Percentiles rank a stretch among this genome's conserved stretches.
Conservation (phyloP, 495 filamentous ascomycete genomes). For the Letharia columbiana region DNA sequence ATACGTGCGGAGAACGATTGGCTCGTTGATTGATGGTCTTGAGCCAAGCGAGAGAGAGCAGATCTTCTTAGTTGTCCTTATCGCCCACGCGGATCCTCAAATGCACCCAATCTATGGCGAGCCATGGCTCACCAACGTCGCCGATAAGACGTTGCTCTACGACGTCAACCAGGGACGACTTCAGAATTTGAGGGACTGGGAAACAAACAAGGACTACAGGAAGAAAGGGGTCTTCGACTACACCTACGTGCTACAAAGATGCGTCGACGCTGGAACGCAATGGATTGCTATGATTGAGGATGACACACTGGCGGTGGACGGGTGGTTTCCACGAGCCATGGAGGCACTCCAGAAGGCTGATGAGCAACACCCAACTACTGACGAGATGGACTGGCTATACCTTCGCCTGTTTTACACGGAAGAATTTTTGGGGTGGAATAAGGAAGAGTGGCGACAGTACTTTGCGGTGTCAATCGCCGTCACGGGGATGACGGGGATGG, state of each 20-base stretch:
- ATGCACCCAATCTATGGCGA: conserved; percentile 43
- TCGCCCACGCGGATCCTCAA: conserved; percentile 41
- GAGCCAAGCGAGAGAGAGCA: conserved; percentile 37
- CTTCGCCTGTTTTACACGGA: conserved; percentile 53
- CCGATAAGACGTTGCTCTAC: conserved; percentile 39
- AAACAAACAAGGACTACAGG: conserved; percentile 28
- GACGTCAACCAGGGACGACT: conserved; percentile 22
- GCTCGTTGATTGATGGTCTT: conserved; percentile 43
- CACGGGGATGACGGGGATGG: conserved; percentile 22
- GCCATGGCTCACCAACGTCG: conserved; percentile 40
- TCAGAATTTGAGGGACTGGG: conserved; percentile 22
- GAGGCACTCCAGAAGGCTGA: conserved; percentile 34
- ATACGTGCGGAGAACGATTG: conserved; percentile 43
- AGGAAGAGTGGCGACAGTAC: conserved; percentile 41
- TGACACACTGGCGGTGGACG: conserved; percentile 43
- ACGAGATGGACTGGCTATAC: conserved; percentile 36
- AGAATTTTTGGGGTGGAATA: conserved; percentile 48
- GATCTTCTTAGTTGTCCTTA: conserved; percentile 44
- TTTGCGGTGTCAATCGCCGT: conserved; percentile 31
- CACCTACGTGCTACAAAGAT: conserved; percentile 38
- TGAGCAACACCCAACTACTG: conserved; percentile 23
- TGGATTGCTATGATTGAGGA: conserved; percentile 50
- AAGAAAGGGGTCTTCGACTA: conserved; percentile 46
- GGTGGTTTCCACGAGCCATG: conserved; percentile 43
- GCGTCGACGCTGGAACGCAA: conserved; percentile 35